Conservation (phyloP, 352 stramenopile genomes). For the Phytophthora agathidicida region DNA sequence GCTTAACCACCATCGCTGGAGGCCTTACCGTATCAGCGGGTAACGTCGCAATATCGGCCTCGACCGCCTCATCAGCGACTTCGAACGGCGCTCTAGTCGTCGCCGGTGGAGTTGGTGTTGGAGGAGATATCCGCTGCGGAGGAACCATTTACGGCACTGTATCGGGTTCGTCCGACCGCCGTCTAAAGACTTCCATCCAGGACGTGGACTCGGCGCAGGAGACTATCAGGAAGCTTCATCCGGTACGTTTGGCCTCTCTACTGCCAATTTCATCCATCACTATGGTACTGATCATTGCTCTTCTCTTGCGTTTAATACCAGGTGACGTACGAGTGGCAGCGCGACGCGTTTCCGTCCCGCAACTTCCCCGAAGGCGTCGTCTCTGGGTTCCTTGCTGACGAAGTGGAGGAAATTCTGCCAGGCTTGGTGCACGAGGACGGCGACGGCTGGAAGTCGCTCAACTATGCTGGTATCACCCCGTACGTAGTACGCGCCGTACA, state of each 20-base stretch:
- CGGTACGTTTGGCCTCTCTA: slow-evolving; percentile 30
- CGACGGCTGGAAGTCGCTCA: slow-evolving; percentile 55
- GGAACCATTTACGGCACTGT: slow-evolving; percentile 25
- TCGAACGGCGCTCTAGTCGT: slow-evolving; percentile 49
- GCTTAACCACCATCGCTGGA: neutral
- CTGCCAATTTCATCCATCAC: too few relatives aligned
- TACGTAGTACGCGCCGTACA: slow-evolving; percentile 63
- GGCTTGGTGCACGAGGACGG: slow-evolving; percentile 55
- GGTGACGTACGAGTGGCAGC: slow-evolving; percentile 60
- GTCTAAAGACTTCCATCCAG: slow-evolving; percentile 43
- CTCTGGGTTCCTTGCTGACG: slow-evolving; percentile 68
- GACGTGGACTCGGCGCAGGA: slow-evolving; percentile 23
- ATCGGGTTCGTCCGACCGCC: too few relatives aligned
- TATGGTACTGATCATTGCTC: too few relatives aligned
- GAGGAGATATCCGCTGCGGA: slow-evolving; percentile 19
- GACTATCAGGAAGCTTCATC: slow-evolving; percentile 41
- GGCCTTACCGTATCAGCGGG: slow-evolving; percentile 25
- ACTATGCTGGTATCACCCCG: slow-evolving; percentile 66
- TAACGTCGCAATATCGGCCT: slow-evolving; percentile 22
- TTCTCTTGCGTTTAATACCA: slow-evolving; percentile 15
- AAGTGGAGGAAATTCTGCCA: slow-evolving; percentile 63
- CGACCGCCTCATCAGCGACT: slow-evolving; percentile 15
- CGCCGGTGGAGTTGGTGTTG: slow-evolving; percentile 42
- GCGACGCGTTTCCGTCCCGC: slow-evolving; percentile 46
- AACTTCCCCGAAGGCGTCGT: slow-evolving; percentile 44